Percentiles rank a stretch among this genome's conserved stretches.
These are phyloP conservation scores for Sclerotinia trifoliorum DNA, from an alignment of 2,329 filamentous ascomycete species.

Conservation along the genomic window DNA sequence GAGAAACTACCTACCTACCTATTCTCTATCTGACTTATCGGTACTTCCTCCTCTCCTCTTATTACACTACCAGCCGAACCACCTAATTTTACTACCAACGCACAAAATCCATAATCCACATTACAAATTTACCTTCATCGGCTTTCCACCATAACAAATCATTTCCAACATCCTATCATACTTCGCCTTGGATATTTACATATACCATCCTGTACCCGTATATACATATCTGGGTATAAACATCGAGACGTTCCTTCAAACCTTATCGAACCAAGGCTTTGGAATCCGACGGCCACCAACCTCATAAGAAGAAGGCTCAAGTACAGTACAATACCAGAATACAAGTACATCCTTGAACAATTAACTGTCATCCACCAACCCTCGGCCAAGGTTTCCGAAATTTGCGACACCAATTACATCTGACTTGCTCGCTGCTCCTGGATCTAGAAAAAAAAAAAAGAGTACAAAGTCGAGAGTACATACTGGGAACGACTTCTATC, in stretches of 20 bases:
- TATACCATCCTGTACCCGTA: not conserved
- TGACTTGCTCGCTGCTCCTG: slow-evolving; percentile 19
- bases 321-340: not conserved
- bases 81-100: not conserved
- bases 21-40: too few species aligned
- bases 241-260: not conserved
- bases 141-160: not conserved
- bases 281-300: not conserved
- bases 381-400: slow-evolving; percentile 21
- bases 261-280: slow-evolving; percentile 13
- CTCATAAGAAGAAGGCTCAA: not conserved
- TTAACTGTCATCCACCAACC: slow-evolving; percentile 12
- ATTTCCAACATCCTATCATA: not conserved
- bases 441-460: not conserved
- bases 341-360: slow-evolving; percentile 12
- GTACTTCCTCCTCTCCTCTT: not conserved
- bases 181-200: not conserved
- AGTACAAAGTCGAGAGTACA: not conserved
- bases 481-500: not conserved
- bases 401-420: slow-evolving; percentile 17
- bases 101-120: not conserved
- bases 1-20: not conserved
- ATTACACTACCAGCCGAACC: not conserved
- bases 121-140: not conserved
- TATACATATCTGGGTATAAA: not conserved